Evolutionary conservation across 192 early-diverging fungal species (phyloP), one percentile per base, ranked within the genome.

Genomic region (Physocladia obscura): DNA sequence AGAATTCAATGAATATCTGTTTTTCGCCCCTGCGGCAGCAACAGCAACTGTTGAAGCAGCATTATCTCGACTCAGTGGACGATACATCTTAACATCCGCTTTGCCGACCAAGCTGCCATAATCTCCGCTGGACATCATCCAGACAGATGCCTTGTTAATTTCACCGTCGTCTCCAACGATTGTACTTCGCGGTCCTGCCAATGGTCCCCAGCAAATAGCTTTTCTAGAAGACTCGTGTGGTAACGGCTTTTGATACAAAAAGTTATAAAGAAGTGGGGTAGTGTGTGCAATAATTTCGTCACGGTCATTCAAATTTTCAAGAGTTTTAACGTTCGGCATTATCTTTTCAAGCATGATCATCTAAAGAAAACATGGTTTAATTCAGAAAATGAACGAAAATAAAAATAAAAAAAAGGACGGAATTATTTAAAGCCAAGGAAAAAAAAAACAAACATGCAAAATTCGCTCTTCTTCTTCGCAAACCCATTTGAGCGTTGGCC

Each of bases 161-260:
- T 58, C 57, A 36, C 32, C 31, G 35, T 19, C 19, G 11, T 58
- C 57, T n/a, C 21, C 26, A 32, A 17, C 15, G n/a, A n/a, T 62
- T 0, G 15, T 29, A 32, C 11, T 13, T 32, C 44, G 37, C 5
- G 15, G 19, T 11, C 15, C 39, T 19, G 48, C 49, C 19, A 30
- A n/a, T n/a, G 60, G 60, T 22, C 63, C 63, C 63, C 63, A 65
- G 29, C 63, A 65, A 0, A 32, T 49, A 21, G 63, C 44, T 32
- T 65, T 65, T 2, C 49, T 17, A 1, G 29, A 50, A 11, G 49
- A 52, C 8, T 17, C 44, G 21, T 52, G 49, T n/a, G 29, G 21
- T 15, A 65, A 5, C 11, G 22, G 30, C 34, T 65, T 65, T 0
- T 27, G 39, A 15, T 52, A 34, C 21, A 65, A 21, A 39, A 52